These are phyloP conservation scores for Canavalia gladiata DNA, from an alignment of 306 rosid species.

Conservation along the genomic window DNA sequence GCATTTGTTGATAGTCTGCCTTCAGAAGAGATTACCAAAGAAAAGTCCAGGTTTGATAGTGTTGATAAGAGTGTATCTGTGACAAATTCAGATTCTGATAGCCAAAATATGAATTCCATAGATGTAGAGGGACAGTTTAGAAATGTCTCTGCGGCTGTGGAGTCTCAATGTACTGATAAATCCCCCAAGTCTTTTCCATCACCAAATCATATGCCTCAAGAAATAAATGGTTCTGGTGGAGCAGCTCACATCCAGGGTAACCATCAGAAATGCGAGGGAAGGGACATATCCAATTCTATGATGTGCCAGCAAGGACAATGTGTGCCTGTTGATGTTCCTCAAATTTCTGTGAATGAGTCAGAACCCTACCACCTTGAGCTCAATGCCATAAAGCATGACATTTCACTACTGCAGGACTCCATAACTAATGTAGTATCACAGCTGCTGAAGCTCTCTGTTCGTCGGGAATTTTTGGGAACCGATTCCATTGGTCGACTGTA, in stretches of 20 bases:
- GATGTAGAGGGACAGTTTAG: slow-evolving; percentile 56
- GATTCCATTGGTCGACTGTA: slow-evolving; percentile 82
- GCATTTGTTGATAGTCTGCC: slow-evolving; percentile 56
- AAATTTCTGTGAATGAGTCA: slow-evolving; percentile 61
- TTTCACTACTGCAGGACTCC: slow-evolving; percentile 70
- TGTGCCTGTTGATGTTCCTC: slow-evolving; percentile 54
- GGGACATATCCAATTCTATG: slow-evolving; percentile 52
- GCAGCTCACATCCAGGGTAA: slow-evolving; percentile 55
- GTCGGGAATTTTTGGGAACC: slow-evolving; percentile 85
- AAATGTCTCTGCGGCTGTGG: slow-evolving; percentile 51
- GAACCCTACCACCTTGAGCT: slow-evolving; percentile 72
- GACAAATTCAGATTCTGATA: slow-evolving; percentile 67
- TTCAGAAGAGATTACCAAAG: slow-evolving; percentile 60
- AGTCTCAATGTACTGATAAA: slow-evolving; percentile 62
- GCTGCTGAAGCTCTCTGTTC: slow-evolving; percentile 73
- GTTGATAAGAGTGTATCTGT: slow-evolving; percentile 61
- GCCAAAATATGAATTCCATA: slow-evolving; percentile 58
- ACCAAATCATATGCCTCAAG: slow-evolving; percentile 62
- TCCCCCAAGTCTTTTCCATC: slow-evolving; percentile 50
- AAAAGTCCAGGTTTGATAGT: slow-evolving; percentile 58
- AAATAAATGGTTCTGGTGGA: slow-evolving; percentile 62
- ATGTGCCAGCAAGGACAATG: slow-evolving; percentile 63
- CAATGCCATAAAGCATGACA: slow-evolving; percentile 70
- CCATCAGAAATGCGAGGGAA: slow-evolving; percentile 59
- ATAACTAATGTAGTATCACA: slow-evolving; percentile 65